These are phyloP conservation scores for Protea cynaroides DNA, from an alignment of 164 flowering plant species.

Conservation along the genomic window DNA sequence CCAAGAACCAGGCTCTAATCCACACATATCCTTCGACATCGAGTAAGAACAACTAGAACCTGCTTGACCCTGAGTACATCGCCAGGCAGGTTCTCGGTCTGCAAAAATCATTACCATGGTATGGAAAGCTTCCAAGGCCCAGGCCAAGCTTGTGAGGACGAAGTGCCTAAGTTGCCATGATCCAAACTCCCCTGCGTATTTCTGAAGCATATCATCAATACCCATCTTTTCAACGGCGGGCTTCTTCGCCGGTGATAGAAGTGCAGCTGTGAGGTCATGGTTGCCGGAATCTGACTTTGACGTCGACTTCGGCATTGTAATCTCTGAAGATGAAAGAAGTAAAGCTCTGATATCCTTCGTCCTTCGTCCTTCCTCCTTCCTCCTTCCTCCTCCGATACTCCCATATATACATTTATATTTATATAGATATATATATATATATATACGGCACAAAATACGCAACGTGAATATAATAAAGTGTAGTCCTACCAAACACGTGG, in stretches of 20 bases:
- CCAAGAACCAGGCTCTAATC: conserved; percentile 61
- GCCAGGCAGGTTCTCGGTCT: conserved; percentile 73
- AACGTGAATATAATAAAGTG: too few relatives aligned
- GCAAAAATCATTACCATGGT: conserved; percentile 99
- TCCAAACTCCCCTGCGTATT: conserved; percentile 80
- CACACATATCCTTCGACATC: conserved; percentile 32
- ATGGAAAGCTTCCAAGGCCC: conserved; percentile 89
- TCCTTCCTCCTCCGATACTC: too few relatives aligned
- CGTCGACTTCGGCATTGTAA: conserved; percentile 3
- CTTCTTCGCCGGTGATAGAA: conserved; percentile 5
- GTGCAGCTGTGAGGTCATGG: conserved; percentile 15
- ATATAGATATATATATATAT: too few relatives aligned
- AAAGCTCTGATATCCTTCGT: too few relatives aligned
- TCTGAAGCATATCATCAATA: conserved; percentile 72
- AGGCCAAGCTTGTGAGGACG: conserved; percentile 67
- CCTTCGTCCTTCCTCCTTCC: too few relatives aligned
- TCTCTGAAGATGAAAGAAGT: too few relatives aligned
- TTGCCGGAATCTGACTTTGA: conserved; percentile 4
- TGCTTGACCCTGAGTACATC: conserved; percentile 22
- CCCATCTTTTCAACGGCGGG: conserved; percentile 23
- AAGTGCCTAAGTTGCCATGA: conserved; percentile 78
- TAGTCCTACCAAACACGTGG: too few relatives aligned
- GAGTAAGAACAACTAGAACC: conserved; percentile 17
- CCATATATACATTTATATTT: too few relatives aligned
- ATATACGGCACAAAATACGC: too few relatives aligned